phyloP scores from a whole-genome alignment of 768 basidiomycete species.

The Agaricus subrufescens region DNA sequence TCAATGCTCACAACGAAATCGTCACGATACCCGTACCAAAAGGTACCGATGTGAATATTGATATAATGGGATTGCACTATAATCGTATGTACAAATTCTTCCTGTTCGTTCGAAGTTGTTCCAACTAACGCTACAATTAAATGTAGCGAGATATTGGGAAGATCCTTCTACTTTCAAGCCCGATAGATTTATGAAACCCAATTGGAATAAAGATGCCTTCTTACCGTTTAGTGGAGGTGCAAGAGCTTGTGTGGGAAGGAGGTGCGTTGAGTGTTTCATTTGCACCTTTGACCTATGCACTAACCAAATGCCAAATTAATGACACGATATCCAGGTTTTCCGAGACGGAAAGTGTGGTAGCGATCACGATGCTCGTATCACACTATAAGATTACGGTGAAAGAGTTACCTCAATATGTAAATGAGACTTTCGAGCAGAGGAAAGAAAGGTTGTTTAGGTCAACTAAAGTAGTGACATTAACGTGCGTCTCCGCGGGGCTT shows the following conservation, averaged over 20 bases:
- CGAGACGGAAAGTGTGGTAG: conserved; percentile 42
- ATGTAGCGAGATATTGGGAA: conserved; percentile 41
- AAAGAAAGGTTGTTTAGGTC: conserved; percentile 32
- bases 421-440: conserved; percentile 38
- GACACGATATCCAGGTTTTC: conserved; percentile 29
- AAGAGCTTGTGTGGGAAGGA: conserved; percentile 40
- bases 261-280: conserved; percentile 19
- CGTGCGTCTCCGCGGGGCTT: conserved; percentile 3
- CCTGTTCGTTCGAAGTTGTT: neutral
- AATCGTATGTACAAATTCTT: conserved; percentile 34
- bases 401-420: conserved; percentile 42
- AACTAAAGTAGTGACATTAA: conserved; percentile 25
- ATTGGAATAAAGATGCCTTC: conserved; percentile 18
- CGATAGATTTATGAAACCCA: conserved; percentile 13
- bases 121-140: too few relatives aligned
- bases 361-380: conserved; percentile 40
- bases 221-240: conserved; percentile 25
- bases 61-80: conserved; percentile 40
- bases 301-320: too few relatives aligned
- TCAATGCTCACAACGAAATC: conserved; percentile 32
- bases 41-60: conserved; percentile 30
- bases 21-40: conserved; percentile 37
- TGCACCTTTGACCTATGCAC: neutral
- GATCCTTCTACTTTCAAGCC: conserved; percentile 34
- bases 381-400: conserved; percentile 40